Evolutionary conservation across 2,329 filamentous ascomycete species (phyloP).

Genomic region (Fusarium albosuccineum): DNA sequence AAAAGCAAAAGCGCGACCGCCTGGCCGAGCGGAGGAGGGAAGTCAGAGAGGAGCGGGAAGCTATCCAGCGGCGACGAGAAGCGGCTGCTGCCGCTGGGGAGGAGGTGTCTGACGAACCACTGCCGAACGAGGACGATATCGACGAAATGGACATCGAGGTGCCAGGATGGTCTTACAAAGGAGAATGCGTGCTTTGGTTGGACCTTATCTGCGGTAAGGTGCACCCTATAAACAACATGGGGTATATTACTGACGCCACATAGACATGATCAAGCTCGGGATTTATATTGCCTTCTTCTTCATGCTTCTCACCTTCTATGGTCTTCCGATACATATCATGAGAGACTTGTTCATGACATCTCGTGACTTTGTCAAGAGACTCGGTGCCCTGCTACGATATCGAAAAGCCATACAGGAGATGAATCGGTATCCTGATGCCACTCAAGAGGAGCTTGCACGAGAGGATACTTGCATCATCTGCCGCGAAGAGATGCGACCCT

Average conservation of each 20-base stretch:
- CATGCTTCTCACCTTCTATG: conserved; percentile 93
- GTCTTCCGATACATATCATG: conserved; percentile 95
- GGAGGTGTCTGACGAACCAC: conserved; percentile 66
- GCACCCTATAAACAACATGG: neutral
- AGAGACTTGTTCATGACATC: conserved; percentile 95
- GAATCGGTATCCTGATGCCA: conserved; percentile 94
- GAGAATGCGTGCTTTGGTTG: conserved; percentile 89
- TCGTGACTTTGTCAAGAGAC: conserved; percentile 88
- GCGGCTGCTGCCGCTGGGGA: conserved; percentile 65
- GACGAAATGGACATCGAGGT: conserved; percentile 96
- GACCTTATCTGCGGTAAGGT: conserved; percentile 82
- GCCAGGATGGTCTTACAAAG: conserved; percentile 95
- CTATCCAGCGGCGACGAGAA: conserved; percentile 64
- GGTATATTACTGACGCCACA: conserved; percentile 31
- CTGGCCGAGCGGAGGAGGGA: conserved; percentile 77
- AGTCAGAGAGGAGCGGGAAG: conserved; percentile 70
- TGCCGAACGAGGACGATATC: conserved; percentile 79
- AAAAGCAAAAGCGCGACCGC: conserved; percentile 78
- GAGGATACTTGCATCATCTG: conserved; percentile 99
- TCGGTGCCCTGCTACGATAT: conserved; percentile 91
- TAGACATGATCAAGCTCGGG: conserved; percentile 90
- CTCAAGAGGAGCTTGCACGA: conserved; percentile 82
- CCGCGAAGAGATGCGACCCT: conserved; percentile 92
- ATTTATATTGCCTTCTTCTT: conserved; percentile 94
- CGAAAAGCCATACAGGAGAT: conserved; percentile 93